Conservation (phyloP, 2,329 filamentous ascomycete species). For the Pyrenophora graminea region DNA sequence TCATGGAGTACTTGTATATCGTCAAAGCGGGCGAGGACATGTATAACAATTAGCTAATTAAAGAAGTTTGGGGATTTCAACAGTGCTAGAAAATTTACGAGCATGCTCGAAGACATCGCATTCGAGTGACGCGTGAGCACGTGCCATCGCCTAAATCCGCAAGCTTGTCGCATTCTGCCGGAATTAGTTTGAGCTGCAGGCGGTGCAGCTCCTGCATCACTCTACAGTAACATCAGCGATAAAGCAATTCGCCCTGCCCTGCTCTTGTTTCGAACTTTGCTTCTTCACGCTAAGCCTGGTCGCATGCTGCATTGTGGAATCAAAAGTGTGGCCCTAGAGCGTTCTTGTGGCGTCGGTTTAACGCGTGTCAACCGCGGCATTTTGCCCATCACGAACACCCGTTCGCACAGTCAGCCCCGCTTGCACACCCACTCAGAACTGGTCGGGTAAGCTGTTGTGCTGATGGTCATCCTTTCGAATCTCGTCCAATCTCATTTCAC, state of each 20-base stretch:
- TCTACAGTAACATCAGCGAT: background rate
- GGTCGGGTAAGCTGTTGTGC: background rate
- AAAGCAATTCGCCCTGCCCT: too few relatives aligned
- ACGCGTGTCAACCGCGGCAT: conserved; percentile 5
- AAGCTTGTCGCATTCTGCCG: background rate
- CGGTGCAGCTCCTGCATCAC: background rate
- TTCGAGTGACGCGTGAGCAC: conserved; percentile 1
- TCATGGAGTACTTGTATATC: too few relatives aligned
- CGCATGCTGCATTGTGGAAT: background rate
- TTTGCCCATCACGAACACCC: background rate
- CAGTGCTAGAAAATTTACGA: too few relatives aligned
- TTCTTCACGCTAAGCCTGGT: background rate
- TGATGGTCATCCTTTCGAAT: background rate
- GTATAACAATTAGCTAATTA: too few relatives aligned
- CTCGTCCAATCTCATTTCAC: background rate
- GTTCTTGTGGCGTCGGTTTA: background rate
- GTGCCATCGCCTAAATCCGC: conserved; percentile 6
- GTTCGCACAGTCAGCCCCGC: background rate
- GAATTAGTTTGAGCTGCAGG: too few relatives aligned
- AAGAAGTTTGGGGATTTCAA: too few relatives aligned
- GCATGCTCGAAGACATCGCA: too few relatives aligned
- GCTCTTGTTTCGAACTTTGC: background rate
- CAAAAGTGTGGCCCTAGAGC: background rate
- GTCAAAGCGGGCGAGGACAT: too few relatives aligned
- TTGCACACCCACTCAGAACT: too few relatives aligned